Evolutionary conservation across 116 monocot genomes (phyloP).

Genomic region (Phalaenopsis hybrid): DNA sequence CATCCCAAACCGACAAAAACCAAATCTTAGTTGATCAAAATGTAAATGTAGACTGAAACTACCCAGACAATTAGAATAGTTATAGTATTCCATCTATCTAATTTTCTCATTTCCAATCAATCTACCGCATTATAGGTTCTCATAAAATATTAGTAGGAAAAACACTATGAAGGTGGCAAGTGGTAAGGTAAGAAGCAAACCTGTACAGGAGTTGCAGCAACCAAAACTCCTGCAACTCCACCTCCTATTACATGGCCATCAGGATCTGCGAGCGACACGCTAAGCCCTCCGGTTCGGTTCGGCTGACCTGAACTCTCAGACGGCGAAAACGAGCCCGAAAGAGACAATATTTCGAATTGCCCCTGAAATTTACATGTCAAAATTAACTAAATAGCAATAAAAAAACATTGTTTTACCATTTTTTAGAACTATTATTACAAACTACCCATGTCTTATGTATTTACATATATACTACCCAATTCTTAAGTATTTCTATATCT

Average conservation of each 20-base stretch:
- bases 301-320: slow-evolving; percentile 42
- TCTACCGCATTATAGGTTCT: background rate
- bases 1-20: background rate
- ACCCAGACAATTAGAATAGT: too few relatives aligned
- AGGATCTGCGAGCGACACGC: slow-evolving; percentile 57
- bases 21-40: too few relatives aligned
- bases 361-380: slow-evolving; percentile 27
- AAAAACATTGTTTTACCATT: too few relatives aligned
- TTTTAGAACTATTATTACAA: too few relatives aligned
- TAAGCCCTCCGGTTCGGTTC: slow-evolving; percentile 66
- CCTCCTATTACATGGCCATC: slow-evolving; percentile 38
- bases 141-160: background rate
- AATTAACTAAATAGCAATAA: background rate
- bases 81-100: background rate
- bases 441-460: too few relatives aligned
- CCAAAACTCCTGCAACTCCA: slow-evolving; percentile 27
- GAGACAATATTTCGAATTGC: slow-evolving; percentile 55
- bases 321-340: slow-evolving; percentile 67
- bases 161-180: too few relatives aligned
- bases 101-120: background rate
- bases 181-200: slow-evolving; percentile 5
- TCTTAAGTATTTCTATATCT: too few relatives aligned
- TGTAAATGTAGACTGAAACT: too few relatives aligned
- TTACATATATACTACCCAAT: too few relatives aligned
- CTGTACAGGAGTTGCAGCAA: slow-evolving; percentile 42